Base-by-base conservation (phyloP, 257 asterid species). In the Forsythia viridissima region DNA sequence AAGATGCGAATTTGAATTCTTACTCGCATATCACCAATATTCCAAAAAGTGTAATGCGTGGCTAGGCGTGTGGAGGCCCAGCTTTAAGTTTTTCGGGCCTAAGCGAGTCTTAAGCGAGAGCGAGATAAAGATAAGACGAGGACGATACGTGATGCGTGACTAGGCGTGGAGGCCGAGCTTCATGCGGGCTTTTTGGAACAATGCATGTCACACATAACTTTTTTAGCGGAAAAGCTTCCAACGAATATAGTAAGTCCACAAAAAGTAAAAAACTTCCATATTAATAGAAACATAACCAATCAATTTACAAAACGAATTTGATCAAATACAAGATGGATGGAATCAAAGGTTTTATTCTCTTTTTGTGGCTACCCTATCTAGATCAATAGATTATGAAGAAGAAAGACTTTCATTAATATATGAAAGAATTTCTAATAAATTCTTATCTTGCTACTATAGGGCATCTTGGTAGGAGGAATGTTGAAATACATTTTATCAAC, bases 321-420 rank as follows among this genome's bases (percentile, higher is more conserved):
- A 20, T 71, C 75, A 18, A 69, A 71, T n/a, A 73, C 3, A 51
- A 39, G 5, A 52, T 15, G 63, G 8, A 38, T 11, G 52, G 70
- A 38, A 13, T 55, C 34, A 77, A 71, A 77, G 80, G 46, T 69
- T 69, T 39, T 78, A 57, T 78, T 71, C 65, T 59, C 72, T 10
- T 78, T 59, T 78, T 16, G 71, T 68, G 59, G 71, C 30, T 52
- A 36, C 21, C 66, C 11, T 16, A 57, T 20, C 5, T 24, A 21
- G 6, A 61, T 24, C 69, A 24, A 2, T 61, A 24, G n/a, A 15
- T 21, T 3, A 15, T 61, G 69, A 24, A 61, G 69, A 61, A 57
- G 34, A n/a, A n/a, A 57, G 6, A 16, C 2, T 18, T 61, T 3
- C 24, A 15, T 20, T 30, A 20, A 71, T 55, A 71, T 55, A 39